A percentile compares a stretch with the other conserved stretches of the same genome.
phyloP scores from a whole-genome alignment of 371 early-diverging fungal species.

The Zychaea mexicana region DNA sequence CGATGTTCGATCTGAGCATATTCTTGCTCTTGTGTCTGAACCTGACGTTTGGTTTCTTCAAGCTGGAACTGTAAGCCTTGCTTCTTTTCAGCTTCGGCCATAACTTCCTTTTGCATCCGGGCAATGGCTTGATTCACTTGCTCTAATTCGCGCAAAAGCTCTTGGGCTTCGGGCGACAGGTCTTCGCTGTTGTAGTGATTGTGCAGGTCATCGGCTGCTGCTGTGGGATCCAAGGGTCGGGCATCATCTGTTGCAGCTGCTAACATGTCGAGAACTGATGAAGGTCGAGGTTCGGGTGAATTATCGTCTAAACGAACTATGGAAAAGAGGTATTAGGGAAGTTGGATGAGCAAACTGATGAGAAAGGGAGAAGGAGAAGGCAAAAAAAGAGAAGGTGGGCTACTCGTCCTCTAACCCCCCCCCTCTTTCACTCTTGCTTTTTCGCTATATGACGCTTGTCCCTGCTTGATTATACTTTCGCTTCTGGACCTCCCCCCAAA shows the following conservation, averaged over 20 bases:
- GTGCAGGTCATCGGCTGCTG: background rate
- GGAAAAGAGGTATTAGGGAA: background rate
- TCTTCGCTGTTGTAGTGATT: constrained; percentile 5
- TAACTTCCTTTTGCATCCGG: constrained; percentile 28
- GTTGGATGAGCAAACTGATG: background rate
- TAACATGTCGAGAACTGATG: background rate
- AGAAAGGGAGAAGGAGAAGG: background rate
- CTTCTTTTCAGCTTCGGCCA: constrained; percentile 33
- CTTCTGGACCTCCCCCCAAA: no score
- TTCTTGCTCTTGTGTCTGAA: constrained; percentile 44
- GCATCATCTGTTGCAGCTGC: background rate
- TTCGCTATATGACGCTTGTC: no score
- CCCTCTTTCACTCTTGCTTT: background rate
- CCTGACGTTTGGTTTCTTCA: constrained; percentile 34
- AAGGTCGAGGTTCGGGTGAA: constrained; percentile 1
- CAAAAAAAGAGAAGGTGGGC: background rate
- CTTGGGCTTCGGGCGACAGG: constrained; percentile 18
- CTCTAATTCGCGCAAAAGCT: constrained; percentile 38
- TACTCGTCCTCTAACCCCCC: no score
- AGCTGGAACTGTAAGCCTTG: constrained; percentile 32
- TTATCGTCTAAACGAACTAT: constrained; percentile 4
- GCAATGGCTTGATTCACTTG: constrained; percentile 36
- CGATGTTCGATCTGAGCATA: constrained; percentile 52
- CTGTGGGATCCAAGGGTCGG: background rate
- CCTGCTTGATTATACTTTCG: no score